Base-by-base conservation (phyloP, 2,329 filamentous ascomycete genomes). In the Cladophialophora immunda region DNA sequence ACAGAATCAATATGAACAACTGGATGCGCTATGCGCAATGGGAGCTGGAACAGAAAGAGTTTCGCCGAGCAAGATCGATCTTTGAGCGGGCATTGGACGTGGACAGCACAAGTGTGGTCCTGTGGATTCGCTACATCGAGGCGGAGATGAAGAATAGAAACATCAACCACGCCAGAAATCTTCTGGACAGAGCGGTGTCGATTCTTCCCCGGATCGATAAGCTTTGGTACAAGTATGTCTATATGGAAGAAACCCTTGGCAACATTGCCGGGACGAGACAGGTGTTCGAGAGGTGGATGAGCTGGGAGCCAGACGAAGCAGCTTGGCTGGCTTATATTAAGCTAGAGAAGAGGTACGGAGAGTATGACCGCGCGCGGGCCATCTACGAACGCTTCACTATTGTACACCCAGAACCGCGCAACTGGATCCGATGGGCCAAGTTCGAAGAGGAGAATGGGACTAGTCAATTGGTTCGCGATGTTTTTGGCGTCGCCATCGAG, bases 181-280 rank as follows among this genome's bases (percentile, higher is more conserved):
- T 99, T 59, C 87, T 99, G 60, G 95, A 99, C 78, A 90, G 95
- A 63, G 94, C 95, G n/a, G 92, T 98, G 61, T 93, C 93, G 0
- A 92, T 96, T 64, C 83, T 97, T 45, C 95, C 95, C 4, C 86
- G 95, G 65, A 88, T 98, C 47, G 93, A 98, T 78, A 98, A 98
- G 84, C 83, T 99, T 36, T 99, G 95, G 95, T 99, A 97, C 84
- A 98, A 98, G 79, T 99, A 97, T 83, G 93, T 97, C 29, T 97
- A 97, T 78, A 96, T 97, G 91, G 94, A 98, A 82, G 95, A 99
- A 85, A 98, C 94, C 81, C 86, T 99, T 62, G 93, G 93, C 6
- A 97, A 99, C 75, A 90, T 99, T 57, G 89, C 94, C 2, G 95
- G 94, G 38, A 96, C 93, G 2, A 85, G 95, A 66, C 92, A 97